Percentiles rank a stretch among this genome's conserved stretches.
These are phyloP conservation scores for Toxicodendron radicans DNA, from an alignment of 345 rosid species.

Conservation along the genomic window DNA sequence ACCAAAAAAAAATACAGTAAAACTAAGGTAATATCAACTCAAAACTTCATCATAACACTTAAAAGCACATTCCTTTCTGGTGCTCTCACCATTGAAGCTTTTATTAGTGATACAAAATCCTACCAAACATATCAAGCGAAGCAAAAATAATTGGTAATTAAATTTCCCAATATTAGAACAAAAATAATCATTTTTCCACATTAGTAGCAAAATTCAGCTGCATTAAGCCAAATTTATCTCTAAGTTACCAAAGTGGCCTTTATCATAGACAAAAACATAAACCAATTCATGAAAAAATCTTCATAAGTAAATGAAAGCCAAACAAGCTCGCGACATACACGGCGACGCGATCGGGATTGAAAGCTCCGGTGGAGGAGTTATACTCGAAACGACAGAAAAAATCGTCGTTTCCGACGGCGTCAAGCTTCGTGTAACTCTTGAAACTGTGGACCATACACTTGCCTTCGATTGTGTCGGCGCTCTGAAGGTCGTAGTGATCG, in stretches of 20 bases:
- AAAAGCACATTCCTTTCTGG: not conserved
- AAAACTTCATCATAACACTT: not conserved
- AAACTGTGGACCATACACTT: constrained; percentile 92
- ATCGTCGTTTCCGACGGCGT: constrained; percentile 90
- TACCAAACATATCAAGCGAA: not conserved
- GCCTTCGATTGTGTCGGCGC: constrained; percentile 89
- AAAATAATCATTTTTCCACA: not conserved
- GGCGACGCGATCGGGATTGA: constrained; percentile 89
- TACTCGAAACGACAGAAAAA: constrained; percentile 99
- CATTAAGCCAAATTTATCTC: not conserved
- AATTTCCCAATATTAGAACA: not conserved
- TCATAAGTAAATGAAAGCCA: not conserved
- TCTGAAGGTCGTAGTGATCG: constrained; percentile 81
- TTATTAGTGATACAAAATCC: not conserved
- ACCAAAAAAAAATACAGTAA: not conserved
- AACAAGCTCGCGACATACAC: constrained; percentile 54
- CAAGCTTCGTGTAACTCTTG: constrained; percentile 83
- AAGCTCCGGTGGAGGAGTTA: constrained; percentile 80
- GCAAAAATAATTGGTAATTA: not conserved
- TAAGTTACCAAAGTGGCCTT: not conserved
- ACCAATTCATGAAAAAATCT: not conserved
- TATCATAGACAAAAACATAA: not conserved
- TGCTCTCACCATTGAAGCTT: no score
- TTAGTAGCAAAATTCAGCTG: not conserved
- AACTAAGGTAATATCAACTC: not conserved